These are phyloP conservation scores for Penicillium expansum DNA, from an alignment of 2,329 filamentous ascomycete genomes.

Conservation along the genomic window DNA sequence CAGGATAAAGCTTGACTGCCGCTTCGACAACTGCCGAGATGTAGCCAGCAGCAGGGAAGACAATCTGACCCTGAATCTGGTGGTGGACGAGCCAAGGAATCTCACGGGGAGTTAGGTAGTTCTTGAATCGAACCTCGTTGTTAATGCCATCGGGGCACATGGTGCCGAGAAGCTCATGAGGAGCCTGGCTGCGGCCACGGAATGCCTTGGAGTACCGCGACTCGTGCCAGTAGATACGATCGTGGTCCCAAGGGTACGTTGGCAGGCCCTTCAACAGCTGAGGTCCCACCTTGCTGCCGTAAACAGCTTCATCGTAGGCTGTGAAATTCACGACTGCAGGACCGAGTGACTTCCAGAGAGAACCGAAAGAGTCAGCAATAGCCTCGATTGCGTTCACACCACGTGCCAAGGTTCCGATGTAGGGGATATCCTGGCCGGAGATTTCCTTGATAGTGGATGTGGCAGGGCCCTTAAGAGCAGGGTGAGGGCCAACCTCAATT, in stretches of 20 bases:
- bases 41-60: slow-evolving; percentile 32
- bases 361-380: slow-evolving; percentile 15
- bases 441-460: slow-evolving; percentile 24
- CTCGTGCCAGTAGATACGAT: slow-evolving; percentile 22
- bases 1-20: slow-evolving; percentile 13
- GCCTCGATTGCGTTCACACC: slow-evolving; percentile 10
- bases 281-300: not conserved
- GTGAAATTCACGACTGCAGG: slow-evolving; percentile 14
- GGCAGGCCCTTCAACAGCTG: slow-evolving; percentile 15
- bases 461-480: slow-evolving; percentile 29
- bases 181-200: slow-evolving; percentile 7
- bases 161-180: slow-evolving; percentile 19
- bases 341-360: slow-evolving; percentile 15
- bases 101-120: slow-evolving; percentile 28
- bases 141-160: slow-evolving; percentile 15
- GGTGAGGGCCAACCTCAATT: no score
- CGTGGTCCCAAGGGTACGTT: slow-evolving; percentile 21
- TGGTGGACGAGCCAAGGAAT: slow-evolving; percentile 36
- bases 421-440: slow-evolving; percentile 12
- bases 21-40: slow-evolving; percentile 27
- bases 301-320: slow-evolving; percentile 1
- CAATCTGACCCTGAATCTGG: slow-evolving; percentile 29
- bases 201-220: slow-evolving; percentile 14
- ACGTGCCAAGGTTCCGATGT: slow-evolving; percentile 13
- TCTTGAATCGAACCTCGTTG: slow-evolving; percentile 29